Base-by-base conservation (phyloP, 768 basidiomycete genomes). In the Nidularia sp. region DNA sequence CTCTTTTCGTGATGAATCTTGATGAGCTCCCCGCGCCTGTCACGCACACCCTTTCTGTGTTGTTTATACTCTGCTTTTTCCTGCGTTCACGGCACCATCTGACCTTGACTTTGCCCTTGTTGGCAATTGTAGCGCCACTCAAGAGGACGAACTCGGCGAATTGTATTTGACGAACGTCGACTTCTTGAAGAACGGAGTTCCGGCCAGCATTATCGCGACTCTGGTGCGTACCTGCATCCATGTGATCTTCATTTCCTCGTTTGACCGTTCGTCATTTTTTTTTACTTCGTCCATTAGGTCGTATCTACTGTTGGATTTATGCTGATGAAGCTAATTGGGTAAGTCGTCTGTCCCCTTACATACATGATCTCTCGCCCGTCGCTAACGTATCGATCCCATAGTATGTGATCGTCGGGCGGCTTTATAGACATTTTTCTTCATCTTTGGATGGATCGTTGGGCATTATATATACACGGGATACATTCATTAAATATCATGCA, bases 141-240 rank as follows among this genome's bases (percentile, higher is more conserved):
- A 96, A 66, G 95, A 97, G 62, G 89, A 98, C 65, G 94, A 97
- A 62, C 79, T 98, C 49, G 96, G 97, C 2, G 84, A 93, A 59
- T 70, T 88, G 35, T 99, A 97, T 74, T 75, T 94, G 44, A 71
- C 85, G 47, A 86, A 91, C 65, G 67, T 86, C 6, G 95, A 98
- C 68, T 97, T 98, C 72, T 69, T 97, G 58, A 92, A 91, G 74
- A 94, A 93, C 58, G 93, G 95, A 44, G 84, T 98, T 13, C 95
- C 93, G 0, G 92, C 95, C n/a, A 94, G 92, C 57, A 75, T 97
- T 51, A 83, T 98, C 43, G 90, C 96, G 10, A 85, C 88, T 0
- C 62, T 88, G 58, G 93, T 96, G 60, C 57, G 83, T 66, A 41
- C 6, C 15, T 31, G 15, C 51, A 34, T 32, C 22, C 31, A 45